These are phyloP conservation scores for Penicillium occitanis DNA, from an alignment of 2,329 filamentous ascomycete genomes.

Conservation along the genomic window DNA sequence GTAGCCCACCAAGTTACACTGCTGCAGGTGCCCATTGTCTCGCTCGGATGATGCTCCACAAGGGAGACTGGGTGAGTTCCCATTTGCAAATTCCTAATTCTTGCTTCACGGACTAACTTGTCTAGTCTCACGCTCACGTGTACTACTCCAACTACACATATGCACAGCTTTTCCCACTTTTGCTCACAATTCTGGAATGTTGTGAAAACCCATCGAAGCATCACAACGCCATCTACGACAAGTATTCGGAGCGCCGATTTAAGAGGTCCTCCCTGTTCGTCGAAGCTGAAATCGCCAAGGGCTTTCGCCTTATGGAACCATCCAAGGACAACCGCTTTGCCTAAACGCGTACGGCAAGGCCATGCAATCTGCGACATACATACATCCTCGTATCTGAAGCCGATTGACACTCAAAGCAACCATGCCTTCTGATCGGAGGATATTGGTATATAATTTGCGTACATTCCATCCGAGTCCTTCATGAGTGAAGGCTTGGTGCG, in stretches of 20 bases:
- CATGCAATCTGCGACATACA: not conserved
- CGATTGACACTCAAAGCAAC: not conserved
- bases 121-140: conserved; percentile 74
- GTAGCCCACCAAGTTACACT: conserved; percentile 82
- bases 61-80: conserved; percentile 82
- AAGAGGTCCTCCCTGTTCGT: conserved; percentile 82
- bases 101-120: not conserved
- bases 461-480: not conserved
- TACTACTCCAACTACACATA: conserved; percentile 95
- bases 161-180: conserved; percentile 73
- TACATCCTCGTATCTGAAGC: not conserved
- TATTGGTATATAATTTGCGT: conserved; percentile 20
- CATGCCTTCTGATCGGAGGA: not conserved
- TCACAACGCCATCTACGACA: conserved; percentile 84
- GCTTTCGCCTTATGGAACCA: conserved; percentile 52
- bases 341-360: conserved; percentile 1
- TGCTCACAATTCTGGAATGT: conserved; percentile 80
- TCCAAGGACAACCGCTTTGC: conserved; percentile 15
- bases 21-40: conserved; percentile 92
- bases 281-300: conserved; percentile 66
- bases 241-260: conserved; percentile 85
- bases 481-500: not conserved
- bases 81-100: not conserved
- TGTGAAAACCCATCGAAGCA: conserved; percentile 78
- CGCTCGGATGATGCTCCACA: conserved; percentile 81